Base-by-base conservation (phyloP, 129 eudicot genomes). In the Helianthus tuberosus region DNA sequence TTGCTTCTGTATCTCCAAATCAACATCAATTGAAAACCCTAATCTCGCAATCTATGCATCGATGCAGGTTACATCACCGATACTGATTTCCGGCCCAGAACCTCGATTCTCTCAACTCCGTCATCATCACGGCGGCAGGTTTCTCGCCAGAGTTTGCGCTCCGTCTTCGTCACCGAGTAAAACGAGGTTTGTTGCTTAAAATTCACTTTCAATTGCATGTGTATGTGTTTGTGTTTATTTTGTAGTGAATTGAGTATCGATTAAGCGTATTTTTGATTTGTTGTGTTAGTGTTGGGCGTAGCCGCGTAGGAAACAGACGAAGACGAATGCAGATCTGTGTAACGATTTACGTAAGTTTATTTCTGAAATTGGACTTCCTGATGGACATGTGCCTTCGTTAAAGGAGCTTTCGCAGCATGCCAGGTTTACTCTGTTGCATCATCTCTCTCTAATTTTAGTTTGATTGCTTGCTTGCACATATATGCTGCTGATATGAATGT, bases 321-420 rank as follows among this genome's bases (percentile, higher is more conserved):
- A 67, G 87, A 86, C 89, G 70, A 83, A 93, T 86, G 96, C 55
- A 7, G 97, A 90, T 62, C 80, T 93, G 15, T 88, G 91, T 75
- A 86, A 79, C 62, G 97, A 89, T 64, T 67, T 93, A 20, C 81
- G 82, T 27, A 83, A 88, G 2, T 93, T 93, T 75, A 58, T 93
- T 25, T 73, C 84, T 7, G 74, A 73, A 27, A 81, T 80, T 27
- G 91, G 91, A 62, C 86, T 90, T 70, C 96, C 96, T 8, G 83
- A 81, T 14, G 88, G 76, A 69, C 96, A 90, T 76, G 87, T 93
- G 58, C 98, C 98, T 36, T 80, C 98, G 6, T 63, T 77, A 35
- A 93, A 93, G 86, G 98, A 93, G 87, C 93, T 93, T 52, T 71
- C 85, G 3, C 71, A 83, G 64, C 88, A 90, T 72, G 97, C 97